Conservation (phyloP, 148 eudicot species). For the Vaccinium vitisidaea region DNA sequence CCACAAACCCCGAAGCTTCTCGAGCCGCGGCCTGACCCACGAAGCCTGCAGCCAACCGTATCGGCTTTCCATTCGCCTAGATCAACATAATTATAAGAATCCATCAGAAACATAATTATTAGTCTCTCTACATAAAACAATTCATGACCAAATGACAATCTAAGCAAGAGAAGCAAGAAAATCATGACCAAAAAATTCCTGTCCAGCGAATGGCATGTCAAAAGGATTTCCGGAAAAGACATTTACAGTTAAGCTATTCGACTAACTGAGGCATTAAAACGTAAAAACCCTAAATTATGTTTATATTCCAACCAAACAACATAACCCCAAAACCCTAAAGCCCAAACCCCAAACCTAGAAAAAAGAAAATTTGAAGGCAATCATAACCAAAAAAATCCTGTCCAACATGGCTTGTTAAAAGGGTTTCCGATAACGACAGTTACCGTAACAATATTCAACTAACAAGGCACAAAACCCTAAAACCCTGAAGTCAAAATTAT, state of each 20-base stretch:
- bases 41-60: slow-evolving; percentile 83
- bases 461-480: not conserved
- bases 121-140: not conserved
- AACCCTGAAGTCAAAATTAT: not conserved
- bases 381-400: too few relatives aligned
- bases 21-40: slow-evolving; percentile 87
- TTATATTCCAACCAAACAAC: too few relatives aligned
- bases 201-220: too few relatives aligned
- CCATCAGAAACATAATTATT: not conserved
- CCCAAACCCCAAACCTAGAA: too few relatives aligned
- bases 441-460: not conserved
- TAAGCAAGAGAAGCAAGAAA: not conserved
- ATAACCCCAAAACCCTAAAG: too few relatives aligned
- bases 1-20: slow-evolving; percentile 94
- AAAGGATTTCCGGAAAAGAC: too few relatives aligned
- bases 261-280: too few relatives aligned
- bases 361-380: too few relatives aligned
- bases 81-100: not conserved
- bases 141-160: not conserved
- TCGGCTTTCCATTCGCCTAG: slow-evolving; percentile 71
- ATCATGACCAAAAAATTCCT: not conserved
- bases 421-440: not conserved
- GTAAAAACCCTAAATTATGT: too few relatives aligned
- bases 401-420: not conserved
- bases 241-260: too few relatives aligned